phyloP scores from a whole-genome alignment of 208 protist genomes.

The Crithidia mellificae region DNA sequence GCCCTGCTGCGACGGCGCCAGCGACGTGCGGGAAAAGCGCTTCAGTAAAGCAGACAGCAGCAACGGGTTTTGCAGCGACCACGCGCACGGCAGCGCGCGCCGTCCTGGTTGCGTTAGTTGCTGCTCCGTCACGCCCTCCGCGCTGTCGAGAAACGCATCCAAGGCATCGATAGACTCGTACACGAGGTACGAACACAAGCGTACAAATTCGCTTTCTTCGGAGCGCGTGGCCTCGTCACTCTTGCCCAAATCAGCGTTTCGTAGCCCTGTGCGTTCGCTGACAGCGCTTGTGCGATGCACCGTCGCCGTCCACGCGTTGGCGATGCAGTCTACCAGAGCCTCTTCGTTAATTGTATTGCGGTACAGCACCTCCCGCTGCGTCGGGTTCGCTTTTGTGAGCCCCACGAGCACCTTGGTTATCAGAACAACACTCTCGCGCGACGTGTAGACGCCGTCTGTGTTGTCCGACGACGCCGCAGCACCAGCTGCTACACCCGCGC shows the following conservation, averaged over 20 bases:
- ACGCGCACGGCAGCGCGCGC: neutral
- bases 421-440: conserved; percentile 19
- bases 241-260: neutral
- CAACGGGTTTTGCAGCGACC: conserved; percentile 56
- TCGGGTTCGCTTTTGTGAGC: conserved; percentile 30
- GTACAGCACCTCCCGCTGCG: conserved; percentile 31
- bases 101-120: neutral
- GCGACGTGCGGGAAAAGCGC: conserved; percentile 12
- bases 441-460: neutral
- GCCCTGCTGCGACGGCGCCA: conserved; percentile 16
- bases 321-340: conserved; percentile 49
- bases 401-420: conserved; percentile 22
- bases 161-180: conserved; percentile 38
- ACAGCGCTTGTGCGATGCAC: conserved; percentile 5
- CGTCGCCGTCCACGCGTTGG: conserved; percentile 49
- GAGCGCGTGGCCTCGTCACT: conserved; percentile 34
- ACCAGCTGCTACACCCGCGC: neutral
- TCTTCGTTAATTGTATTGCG: conserved; percentile 27
- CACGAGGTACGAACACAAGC: conserved; percentile 30
- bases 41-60: conserved; percentile 45
- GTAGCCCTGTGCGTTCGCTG: neutral
- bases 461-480: neutral
- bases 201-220: conserved; percentile 25
- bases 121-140: neutral
- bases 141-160: conserved; percentile 24